A percentile compares a stretch with the other conserved stretches of the same genome.
These are phyloP conservation scores for Ophiorrhiza pumila DNA, from an alignment of 257 asterid species.

Conservation along the genomic window DNA sequence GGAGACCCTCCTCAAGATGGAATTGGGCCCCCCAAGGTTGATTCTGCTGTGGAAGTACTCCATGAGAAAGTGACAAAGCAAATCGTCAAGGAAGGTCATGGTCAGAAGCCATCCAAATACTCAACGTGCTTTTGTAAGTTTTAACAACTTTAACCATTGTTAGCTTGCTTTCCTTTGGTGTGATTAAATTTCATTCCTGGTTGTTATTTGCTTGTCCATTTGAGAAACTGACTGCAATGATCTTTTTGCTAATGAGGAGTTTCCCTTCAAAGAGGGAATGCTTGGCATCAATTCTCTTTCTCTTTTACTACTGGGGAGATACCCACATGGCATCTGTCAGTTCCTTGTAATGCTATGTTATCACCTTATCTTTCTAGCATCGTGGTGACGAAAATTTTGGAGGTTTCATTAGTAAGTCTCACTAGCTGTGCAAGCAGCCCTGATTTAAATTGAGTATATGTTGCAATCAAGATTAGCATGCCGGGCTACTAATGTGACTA, in stretches of 20 bases:
- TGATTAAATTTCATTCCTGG: not conserved
- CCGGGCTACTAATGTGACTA: not conserved
- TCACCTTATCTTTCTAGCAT: not conserved
- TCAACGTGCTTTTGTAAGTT: slow-evolving; percentile 93
- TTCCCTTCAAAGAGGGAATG: too few relatives aligned
- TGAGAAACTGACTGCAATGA: slow-evolving; percentile 1
- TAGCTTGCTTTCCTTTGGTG: slow-evolving; percentile 3
- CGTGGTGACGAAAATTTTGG: not conserved
- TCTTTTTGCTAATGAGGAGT: not conserved
- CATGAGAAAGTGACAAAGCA: slow-evolving; percentile 91
- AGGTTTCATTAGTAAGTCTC: not conserved
- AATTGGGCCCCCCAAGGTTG: slow-evolving; percentile 72
- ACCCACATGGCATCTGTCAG: too few relatives aligned
- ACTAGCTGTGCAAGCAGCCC: not conserved
- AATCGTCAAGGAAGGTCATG: slow-evolving; percentile 83
- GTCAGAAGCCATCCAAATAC: slow-evolving; percentile 89
- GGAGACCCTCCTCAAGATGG: slow-evolving; percentile 76
- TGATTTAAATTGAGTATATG: not conserved
- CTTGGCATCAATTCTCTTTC: too few relatives aligned
- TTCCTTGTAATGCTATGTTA: not conserved
- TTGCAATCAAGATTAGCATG: not conserved
- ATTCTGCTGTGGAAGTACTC: slow-evolving; percentile 62
- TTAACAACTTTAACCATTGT: slow-evolving; percentile 2
- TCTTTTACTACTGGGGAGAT: too few relatives aligned
- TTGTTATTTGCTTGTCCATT: slow-evolving; percentile 1